These are phyloP conservation scores for Ogataea kodamae DNA, from an alignment of 805 yeast genomes.

Conservation along the genomic window DNA sequence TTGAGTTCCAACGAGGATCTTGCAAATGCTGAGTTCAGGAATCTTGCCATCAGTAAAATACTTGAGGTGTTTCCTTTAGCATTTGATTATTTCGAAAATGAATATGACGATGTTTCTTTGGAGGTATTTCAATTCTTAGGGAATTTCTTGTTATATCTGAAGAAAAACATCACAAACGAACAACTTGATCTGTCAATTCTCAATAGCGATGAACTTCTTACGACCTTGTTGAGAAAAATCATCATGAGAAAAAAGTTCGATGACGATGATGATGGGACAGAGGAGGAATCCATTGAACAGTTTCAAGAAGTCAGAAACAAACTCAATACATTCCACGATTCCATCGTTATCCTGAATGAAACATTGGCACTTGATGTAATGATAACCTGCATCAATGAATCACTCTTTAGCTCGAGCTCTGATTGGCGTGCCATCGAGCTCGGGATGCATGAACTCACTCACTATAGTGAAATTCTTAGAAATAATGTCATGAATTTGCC, in stretches of 20 bases:
- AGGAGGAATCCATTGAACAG: constrained; percentile 71
- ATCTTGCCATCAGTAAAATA: constrained; percentile 42
- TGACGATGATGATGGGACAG: constrained; percentile 52
- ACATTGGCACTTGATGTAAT: constrained; percentile 34
- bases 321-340: constrained; percentile 79
- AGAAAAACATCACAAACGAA: constrained; percentile 45
- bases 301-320: constrained; percentile 75
- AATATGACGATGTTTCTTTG: constrained; percentile 81
- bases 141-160: constrained; percentile 66
- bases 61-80: constrained; percentile 68
- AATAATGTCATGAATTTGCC: constrained; percentile 72
- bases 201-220: constrained; percentile 47
- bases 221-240: constrained; percentile 62
- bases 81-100: constrained; percentile 69
- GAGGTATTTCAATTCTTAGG: constrained; percentile 82
- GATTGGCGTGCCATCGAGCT: constrained; percentile 86
- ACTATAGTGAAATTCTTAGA: constrained; percentile 74
- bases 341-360: constrained; percentile 50
- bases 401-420: constrained; percentile 25
- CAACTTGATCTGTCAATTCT: constrained; percentile 30
- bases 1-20: constrained; percentile 36
- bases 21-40: constrained; percentile 37
- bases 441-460: constrained; percentile 78
- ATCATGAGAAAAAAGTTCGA: constrained; percentile 79
- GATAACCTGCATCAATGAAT: constrained; percentile 47